These are phyloP conservation scores for Sarocladium oryzae DNA, from an alignment of 2,329 filamentous ascomycete genomes.

Conservation along the genomic window DNA sequence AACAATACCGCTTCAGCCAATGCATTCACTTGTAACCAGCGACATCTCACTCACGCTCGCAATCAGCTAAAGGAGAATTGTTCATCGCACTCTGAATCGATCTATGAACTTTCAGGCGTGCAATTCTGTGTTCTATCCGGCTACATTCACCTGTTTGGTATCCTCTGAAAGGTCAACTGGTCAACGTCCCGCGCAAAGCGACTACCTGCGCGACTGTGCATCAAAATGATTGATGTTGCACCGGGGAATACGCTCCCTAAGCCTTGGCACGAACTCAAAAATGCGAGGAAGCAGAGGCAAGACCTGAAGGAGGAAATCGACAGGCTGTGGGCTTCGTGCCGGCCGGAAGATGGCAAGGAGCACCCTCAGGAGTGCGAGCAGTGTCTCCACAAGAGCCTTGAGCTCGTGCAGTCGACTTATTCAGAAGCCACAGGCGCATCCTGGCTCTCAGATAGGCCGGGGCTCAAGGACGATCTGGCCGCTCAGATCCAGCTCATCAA, in stretches of 20 bases:
- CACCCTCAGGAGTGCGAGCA: slow-evolving; percentile 38
- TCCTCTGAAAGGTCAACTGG: no score
- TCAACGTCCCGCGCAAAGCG: no score
- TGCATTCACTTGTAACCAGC: background rate
- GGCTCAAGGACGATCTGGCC: background rate
- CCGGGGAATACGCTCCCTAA: slow-evolving; percentile 26
- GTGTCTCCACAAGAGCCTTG: slow-evolving; percentile 42
- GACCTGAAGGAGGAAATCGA: slow-evolving; percentile 35
- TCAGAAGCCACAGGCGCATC: background rate
- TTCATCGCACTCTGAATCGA: no score
- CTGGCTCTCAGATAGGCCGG: slow-evolving; percentile 41
- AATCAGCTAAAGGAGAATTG: no score
- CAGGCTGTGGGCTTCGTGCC: slow-evolving; percentile 36
- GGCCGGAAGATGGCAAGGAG: slow-evolving; percentile 27
- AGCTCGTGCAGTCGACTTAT: slow-evolving; percentile 28
- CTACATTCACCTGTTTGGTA: no score
- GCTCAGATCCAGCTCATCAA: background rate
- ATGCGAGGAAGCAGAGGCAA: slow-evolving; percentile 23
- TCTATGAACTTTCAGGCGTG: no score
- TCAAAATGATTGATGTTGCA: slow-evolving; percentile 9
- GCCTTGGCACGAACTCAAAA: slow-evolving; percentile 32
- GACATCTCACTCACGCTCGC: background rate
- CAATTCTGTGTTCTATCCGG: no score
- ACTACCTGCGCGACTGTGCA: no score
- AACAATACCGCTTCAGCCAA: background rate